These are phyloP conservation scores for Metahyphopichia silvanorum DNA, from an alignment of 805 yeast genomes.

Conservation along the genomic window DNA sequence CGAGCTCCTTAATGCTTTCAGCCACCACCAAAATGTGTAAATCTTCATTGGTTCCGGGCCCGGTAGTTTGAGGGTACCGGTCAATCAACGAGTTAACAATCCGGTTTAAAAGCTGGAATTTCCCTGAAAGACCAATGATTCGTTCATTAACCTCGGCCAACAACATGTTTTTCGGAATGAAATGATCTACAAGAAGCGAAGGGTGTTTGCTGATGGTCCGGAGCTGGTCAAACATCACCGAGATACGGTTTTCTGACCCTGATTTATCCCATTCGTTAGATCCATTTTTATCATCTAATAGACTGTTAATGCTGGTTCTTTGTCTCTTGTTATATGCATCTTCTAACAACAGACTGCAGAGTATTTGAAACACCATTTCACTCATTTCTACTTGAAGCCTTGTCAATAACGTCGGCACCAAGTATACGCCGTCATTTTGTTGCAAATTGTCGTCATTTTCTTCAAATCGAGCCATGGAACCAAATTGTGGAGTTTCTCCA, in stretches of 20 bases:
- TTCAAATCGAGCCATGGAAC: neutral
- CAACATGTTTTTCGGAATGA: constrained; percentile 65
- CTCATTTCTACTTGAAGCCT: constrained; percentile 31
- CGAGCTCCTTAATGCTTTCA: constrained; percentile 63
- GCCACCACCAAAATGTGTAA: constrained; percentile 47
- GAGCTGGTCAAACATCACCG: constrained; percentile 44
- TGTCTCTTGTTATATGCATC: constrained; percentile 19
- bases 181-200: constrained; percentile 70
- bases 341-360: constrained; percentile 19
- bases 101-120: constrained; percentile 52
- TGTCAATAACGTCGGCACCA: constrained; percentile 33
- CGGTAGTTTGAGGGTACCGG: constrained; percentile 10
- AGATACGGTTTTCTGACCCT: constrained; percentile 19
- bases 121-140: constrained; percentile 54
- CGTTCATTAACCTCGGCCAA: constrained; percentile 62
- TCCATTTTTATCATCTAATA: constrained; percentile 20
- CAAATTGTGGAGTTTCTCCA: no score
- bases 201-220: constrained; percentile 61
- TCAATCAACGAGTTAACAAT: constrained; percentile 37
- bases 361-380: constrained; percentile 29
- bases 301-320: constrained; percentile 35
- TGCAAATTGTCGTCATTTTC: constrained; percentile 6
- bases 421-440: constrained; percentile 23
- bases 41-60: constrained; percentile 10
- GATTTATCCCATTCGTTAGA: neutral